Percentiles rank a stretch among this genome's conserved stretches.
Evolutionary conservation across 2,329 filamentous ascomycete species (phyloP).

Genomic region (Geosmithia putterillii): DNA sequence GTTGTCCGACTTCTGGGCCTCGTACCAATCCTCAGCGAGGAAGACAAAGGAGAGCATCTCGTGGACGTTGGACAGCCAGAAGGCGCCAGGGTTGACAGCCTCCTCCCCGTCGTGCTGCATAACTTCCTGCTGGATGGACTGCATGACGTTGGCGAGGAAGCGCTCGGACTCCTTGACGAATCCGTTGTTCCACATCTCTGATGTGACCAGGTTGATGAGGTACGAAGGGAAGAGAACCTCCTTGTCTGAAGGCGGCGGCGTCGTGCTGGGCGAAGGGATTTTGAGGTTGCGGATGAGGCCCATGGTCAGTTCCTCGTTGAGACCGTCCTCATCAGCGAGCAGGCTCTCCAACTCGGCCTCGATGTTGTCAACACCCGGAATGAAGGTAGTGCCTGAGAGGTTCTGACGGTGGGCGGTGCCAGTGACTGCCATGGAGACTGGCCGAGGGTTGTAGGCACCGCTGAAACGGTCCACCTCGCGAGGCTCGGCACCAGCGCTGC

Average conservation of each 20-base stretch:
- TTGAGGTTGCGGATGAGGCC: conserved; percentile 93
- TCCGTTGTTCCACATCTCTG: conserved; percentile 99
- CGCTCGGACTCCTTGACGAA: conserved; percentile 99
- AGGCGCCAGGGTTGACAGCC: conserved; percentile 90
- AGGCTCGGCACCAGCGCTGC: conserved; percentile 79
- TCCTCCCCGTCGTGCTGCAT: conserved; percentile 98
- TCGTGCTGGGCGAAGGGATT: conserved; percentile 80
- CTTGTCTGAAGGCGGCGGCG: conserved; percentile 88
- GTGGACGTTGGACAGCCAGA: conserved; percentile 98
- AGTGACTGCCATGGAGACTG: conserved; percentile 87
- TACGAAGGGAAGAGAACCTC: conserved; percentile 98
- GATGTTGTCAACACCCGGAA: conserved; percentile 75
- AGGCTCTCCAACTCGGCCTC: conserved; percentile 91
- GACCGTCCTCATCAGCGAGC: conserved; percentile 84
- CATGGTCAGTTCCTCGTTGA: conserved; percentile 95
- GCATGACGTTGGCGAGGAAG: conserved; percentile 98
- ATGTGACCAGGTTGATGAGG: conserved; percentile 96
- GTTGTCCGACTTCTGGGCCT: conserved; percentile 97
- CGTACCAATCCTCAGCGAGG: conserved; percentile 98
- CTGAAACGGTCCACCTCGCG: conserved; percentile 85
- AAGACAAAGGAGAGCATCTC: conserved; percentile 99
- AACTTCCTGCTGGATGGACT: conserved; percentile 97
- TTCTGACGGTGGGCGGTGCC: conserved; percentile 56
- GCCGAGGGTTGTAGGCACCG: conserved; percentile 82
- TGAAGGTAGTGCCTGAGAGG: conserved; percentile 63